Evolutionary conservation across 2,329 filamentous ascomycete genomes (phyloP).

Genomic region (Penicillium crustosum): DNA sequence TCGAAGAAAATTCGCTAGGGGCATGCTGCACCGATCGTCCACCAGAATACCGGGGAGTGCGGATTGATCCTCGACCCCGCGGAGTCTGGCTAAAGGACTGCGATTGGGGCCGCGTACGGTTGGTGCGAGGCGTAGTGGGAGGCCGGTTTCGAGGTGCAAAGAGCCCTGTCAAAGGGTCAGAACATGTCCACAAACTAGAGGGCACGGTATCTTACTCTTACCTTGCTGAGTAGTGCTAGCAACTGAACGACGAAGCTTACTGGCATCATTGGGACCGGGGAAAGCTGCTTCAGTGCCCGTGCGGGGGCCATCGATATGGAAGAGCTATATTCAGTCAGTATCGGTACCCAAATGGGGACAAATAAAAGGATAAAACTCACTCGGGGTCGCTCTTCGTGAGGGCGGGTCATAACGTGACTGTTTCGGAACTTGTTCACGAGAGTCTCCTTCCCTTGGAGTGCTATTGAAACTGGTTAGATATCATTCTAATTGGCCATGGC

Average conservation of each 20-base stretch:
- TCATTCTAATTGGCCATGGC: not conserved
- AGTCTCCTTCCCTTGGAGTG: constrained; percentile 89
- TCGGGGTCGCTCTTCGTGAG: constrained; percentile 78
- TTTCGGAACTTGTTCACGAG: constrained; percentile 95
- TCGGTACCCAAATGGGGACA: not conserved
- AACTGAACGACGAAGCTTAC: constrained; percentile 6
- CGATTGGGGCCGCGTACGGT: not conserved
- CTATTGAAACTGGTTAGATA: constrained; percentile 47
- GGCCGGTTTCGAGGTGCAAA: not conserved
- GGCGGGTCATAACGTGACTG: constrained; percentile 91
- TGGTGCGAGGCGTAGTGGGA: not conserved
- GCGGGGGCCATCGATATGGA: constrained; percentile 45
- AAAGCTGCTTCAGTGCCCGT: constrained; percentile 1
- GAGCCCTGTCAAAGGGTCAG: constrained; percentile 2
- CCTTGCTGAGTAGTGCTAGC: constrained; percentile 6
- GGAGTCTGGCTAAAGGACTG: not conserved
- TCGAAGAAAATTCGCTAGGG: not conserved
- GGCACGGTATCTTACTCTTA: not conserved
- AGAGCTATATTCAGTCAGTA: constrained; percentile 49
- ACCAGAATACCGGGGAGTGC: not conserved
- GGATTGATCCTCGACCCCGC: not conserved
- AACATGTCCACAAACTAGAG: not conserved
- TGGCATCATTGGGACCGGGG: constrained; percentile 6
- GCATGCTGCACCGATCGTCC: not conserved
- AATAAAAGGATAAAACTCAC: constrained; percentile 46